Conservation (phyloP, 495 filamentous ascomycete species). For the Neurospora cerealis region DNA sequence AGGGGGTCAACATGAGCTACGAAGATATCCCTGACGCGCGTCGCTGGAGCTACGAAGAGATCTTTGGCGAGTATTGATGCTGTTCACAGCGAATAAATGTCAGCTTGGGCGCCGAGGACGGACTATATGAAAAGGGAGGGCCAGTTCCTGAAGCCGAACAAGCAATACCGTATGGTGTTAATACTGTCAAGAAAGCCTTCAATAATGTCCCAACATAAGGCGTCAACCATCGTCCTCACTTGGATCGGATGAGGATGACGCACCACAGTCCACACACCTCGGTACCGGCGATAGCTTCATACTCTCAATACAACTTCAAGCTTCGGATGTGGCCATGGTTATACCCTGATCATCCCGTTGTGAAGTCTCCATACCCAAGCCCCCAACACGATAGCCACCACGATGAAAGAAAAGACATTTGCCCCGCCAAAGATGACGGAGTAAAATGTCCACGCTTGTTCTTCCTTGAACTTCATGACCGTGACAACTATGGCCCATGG, state of each 20-base stretch:
- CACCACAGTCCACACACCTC: neutral
- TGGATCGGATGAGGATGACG: neutral
- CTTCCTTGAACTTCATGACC: slow-evolving; percentile 31
- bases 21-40: neutral
- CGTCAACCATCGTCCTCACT: neutral
- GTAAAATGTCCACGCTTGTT: slow-evolving; percentile 59
- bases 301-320: neutral
- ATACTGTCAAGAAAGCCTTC: neutral
- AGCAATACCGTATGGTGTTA: neutral
- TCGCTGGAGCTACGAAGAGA: neutral
- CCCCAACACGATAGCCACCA: slow-evolving; percentile 37
- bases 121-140: neutral
- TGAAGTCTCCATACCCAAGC: slow-evolving; percentile 43
- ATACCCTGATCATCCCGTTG: neutral
- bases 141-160: neutral
- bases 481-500: slow-evolving; percentile 62
- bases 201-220: neutral
- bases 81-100: neutral
- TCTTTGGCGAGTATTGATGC: neutral
- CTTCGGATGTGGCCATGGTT: neutral
- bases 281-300: neutral
- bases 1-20: neutral
- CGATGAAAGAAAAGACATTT: slow-evolving; percentile 56
- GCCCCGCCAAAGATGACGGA: slow-evolving; percentile 59
- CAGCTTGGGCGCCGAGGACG: neutral